Conservation (phyloP, 352 stramenopile genomes). For the Pythium pyrilobum region DNA sequence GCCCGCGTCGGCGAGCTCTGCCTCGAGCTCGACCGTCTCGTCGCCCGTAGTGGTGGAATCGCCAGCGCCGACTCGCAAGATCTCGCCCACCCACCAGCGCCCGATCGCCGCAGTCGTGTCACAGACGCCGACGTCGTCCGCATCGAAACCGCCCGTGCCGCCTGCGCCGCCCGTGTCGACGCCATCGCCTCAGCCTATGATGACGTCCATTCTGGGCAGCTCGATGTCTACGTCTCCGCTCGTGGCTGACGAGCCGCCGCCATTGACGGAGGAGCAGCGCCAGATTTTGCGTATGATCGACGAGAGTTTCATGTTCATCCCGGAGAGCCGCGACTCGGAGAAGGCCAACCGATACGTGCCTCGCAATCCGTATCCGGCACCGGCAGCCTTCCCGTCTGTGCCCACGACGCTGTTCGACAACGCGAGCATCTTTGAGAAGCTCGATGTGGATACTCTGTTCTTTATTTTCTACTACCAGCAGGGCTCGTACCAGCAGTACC, state of each 20-base stretch:
- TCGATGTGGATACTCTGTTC: slow-evolving; percentile 98
- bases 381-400: slow-evolving; percentile 84
- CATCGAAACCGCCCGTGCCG: slow-evolving; percentile 18
- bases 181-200: slow-evolving; percentile 13
- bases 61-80: neutral
- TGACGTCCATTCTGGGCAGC: slow-evolving; percentile 12
- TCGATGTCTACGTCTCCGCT: slow-evolving; percentile 6
- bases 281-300: slow-evolving; percentile 79
- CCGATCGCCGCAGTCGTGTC: slow-evolving; percentile 8
- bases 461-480: slow-evolving; percentile 99
- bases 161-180: slow-evolving; percentile 18
- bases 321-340: slow-evolving; percentile 87
- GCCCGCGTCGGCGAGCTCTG: slow-evolving; percentile 10
- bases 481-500: slow-evolving; percentile 98
- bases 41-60: slow-evolving; percentile 13
- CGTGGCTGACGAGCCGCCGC: slow-evolving; percentile 33
- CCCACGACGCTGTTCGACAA: slow-evolving; percentile 93
- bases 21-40: slow-evolving; percentile 18
- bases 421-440: slow-evolving; percentile 94
- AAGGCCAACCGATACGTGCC: slow-evolving; percentile 91
- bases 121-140: slow-evolving; percentile 15
- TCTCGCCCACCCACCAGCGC: slow-evolving; percentile 18
- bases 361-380: slow-evolving; percentile 93
- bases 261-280: slow-evolving; percentile 74
- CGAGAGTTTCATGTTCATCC: slow-evolving; percentile 91